Evolutionary conservation across 2,329 filamentous ascomycete genomes (phyloP), one percentile per base, ranked within the genome.

Genomic region (Cladosporium cucumerinum): DNA sequence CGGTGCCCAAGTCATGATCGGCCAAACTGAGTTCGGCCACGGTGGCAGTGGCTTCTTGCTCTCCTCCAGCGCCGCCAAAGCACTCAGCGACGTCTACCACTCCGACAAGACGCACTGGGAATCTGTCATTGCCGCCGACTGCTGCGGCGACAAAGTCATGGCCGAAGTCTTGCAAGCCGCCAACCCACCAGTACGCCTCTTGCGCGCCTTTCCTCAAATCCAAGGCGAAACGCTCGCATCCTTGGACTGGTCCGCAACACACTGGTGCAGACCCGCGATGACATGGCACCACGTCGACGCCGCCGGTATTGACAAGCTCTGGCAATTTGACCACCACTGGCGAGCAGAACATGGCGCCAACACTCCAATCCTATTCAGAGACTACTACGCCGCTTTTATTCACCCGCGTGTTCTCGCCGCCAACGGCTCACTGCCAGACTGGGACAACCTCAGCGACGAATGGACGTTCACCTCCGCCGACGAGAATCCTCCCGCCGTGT

Each of bases 21-120:
- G 36, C 12, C 51, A 62, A 65, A 11, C 67, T 0, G 82, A 76
- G 74, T 83, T 83, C 63, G 81, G 79, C 16, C 82, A 83, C 55
- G 81, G 81, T 6, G 81, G 81, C 0, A 76, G 80, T 1, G 81
- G 81, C 1, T 80, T 80, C 64, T 76, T 81, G 10, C 72, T 83
- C 2, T 82, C 80, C 7, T 72, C 75, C 2, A 78, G 75, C 3
- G 80, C 80, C 2, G 72, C 82, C 57, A 77, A 80, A 72, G 62
- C 43, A 2, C 36, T 64, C 16, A 64, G 55, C 30, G 26, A 52
- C 3, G 43, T 46, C 3, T 64, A 66, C 36, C 43, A 43, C 21
- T 21, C 68, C 5, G 76, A 76, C 60, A 65, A 60, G 11, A 58
- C 43, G 5, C 69, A 72, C n/a, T 79, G 77, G 77, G 76, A 78